Conservation (phyloP, 352 stramenopile genomes). For the Phytopythium boreale region DNA sequence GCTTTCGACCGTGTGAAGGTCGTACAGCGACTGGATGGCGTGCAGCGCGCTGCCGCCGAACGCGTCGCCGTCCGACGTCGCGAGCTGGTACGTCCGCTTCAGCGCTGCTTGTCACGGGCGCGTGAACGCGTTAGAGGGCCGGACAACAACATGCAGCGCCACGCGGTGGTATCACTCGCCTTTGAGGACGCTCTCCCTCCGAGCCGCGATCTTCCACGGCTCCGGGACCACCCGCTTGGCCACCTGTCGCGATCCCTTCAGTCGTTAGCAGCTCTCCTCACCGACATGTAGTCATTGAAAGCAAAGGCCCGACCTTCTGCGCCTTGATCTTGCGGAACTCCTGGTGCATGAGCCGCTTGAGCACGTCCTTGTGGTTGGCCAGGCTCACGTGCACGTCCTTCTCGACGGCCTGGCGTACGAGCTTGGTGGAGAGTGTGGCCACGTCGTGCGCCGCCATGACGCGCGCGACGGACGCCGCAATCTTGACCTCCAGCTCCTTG, state of each 20-base stretch:
- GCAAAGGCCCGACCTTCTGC: conserved; percentile 51
- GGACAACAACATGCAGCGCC: not conserved
- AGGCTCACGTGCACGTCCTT: conserved; percentile 85
- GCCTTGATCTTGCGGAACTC: conserved; percentile 77
- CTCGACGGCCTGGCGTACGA: conserved; percentile 82
- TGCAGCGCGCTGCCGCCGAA: conserved; percentile 36
- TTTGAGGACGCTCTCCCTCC: conserved; percentile 40
- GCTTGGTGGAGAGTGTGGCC: conserved; percentile 66
- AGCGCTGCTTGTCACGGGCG: conserved; percentile 11
- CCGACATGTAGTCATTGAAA: too few species aligned
- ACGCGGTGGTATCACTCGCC: conserved; percentile 10
- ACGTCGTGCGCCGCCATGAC: conserved; percentile 69
- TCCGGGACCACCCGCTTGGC: conserved; percentile 50
- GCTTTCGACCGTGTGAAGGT: conserved; percentile 55
- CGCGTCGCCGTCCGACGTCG: conserved; percentile 12
- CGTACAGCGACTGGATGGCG: conserved; percentile 61
- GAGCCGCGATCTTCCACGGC: conserved; percentile 57
- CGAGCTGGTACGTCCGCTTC: conserved; percentile 35
- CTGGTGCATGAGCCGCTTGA: conserved; percentile 88
- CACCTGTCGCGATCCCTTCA: conserved; percentile 13
- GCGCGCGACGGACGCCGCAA: conserved; percentile 58
- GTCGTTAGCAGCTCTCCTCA: too few species aligned
- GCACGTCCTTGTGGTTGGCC: conserved; percentile 84
- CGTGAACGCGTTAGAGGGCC: not conserved
- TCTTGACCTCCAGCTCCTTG: conserved; percentile 80